Base-by-base conservation (phyloP, 176 grass and related monocot genomes). In the Rhynchospora pubera region DNA sequence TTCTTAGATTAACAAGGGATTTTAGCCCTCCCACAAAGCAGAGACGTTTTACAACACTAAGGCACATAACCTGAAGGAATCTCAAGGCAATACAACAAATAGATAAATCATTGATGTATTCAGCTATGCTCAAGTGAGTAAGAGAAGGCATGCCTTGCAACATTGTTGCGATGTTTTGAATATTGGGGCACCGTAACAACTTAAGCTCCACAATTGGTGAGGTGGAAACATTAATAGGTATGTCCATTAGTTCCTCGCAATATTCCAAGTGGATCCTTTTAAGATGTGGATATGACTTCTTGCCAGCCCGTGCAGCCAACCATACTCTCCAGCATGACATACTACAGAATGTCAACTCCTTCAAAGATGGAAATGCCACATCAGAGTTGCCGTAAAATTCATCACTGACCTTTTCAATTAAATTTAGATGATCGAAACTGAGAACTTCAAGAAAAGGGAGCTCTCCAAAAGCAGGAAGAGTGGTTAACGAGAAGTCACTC, bases 401-500 rank as follows among this genome's bases (percentile, higher is more conserved):
- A 58, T 6, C 21, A 81, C 67, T 83, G 32, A 85, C 84, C 48
- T 69, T 55, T 62, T 79, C 34, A 34, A 89, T 18, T 57, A 10
- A 34, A 3, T 57, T 39, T 34, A 89, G 28, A 26, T 60, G 30
- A 73, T 82, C 56, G 4, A 89, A n/a, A 6, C 79, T 58, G 34
- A 89, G 79, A 70, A 82, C n/a, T 42, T 46, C 21, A 5, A 89
- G 87, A 13, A 30, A 82, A 5, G 83, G 87, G 60, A 89, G 78
- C 50, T 82, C 82, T 3, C 87, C 87, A 50, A 89, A 75, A 76
- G 82, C 48, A 57, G 87, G 83, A 65, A 89, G 83, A 16, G 28
- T 85, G 47, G 11, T 63, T 44, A 89, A 59, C 19, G 56, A 65
- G 48, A 82, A 85, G 63, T 51, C 9, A 47, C 32, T 48, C 14